phyloP scores from a whole-genome alignment of 139 green algal species.

The Volvox africanus region DNA sequence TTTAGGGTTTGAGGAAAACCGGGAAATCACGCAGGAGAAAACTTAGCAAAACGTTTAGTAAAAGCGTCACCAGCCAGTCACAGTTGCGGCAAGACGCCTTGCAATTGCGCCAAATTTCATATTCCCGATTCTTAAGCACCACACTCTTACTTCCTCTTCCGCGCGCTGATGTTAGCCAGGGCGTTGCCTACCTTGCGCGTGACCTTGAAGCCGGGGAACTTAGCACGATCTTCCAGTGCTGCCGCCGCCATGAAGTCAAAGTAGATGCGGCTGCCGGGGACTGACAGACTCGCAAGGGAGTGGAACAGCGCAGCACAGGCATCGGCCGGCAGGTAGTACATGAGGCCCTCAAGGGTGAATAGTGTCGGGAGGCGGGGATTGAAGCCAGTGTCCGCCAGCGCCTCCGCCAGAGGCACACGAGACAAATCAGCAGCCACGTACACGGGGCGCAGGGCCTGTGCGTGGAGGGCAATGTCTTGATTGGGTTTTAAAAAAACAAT shows the following conservation, averaged over 20 bases:
- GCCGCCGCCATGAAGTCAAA: slow-evolving; percentile 79
- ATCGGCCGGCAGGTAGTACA: slow-evolving; percentile 76
- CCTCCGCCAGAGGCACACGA: slow-evolving; percentile 56
- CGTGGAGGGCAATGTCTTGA: too few species aligned
- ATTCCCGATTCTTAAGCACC: too few species aligned
- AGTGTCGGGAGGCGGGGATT: slow-evolving; percentile 63
- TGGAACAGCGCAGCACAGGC: slow-evolving; percentile 62
- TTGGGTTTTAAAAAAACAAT: too few species aligned
- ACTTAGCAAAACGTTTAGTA: too few species aligned
- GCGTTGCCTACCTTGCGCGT: slow-evolving; percentile 54
- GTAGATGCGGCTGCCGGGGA: slow-evolving; percentile 58
- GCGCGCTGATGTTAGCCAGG: too few species aligned
- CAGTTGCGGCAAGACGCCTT: too few species aligned
- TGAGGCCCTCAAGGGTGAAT: slow-evolving; percentile 79
- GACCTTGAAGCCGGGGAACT: slow-evolving; percentile 59
- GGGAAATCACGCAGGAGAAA: too few species aligned
- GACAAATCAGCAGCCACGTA: slow-evolving; percentile 77
- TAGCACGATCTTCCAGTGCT: slow-evolving; percentile 54
- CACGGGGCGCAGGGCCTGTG: slow-evolving; percentile 51
- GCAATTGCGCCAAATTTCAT: too few species aligned
- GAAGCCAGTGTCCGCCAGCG: slow-evolving; percentile 68
- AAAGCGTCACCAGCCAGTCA: too few species aligned
- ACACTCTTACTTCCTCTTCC: too few species aligned
- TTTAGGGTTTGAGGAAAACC: too few species aligned
- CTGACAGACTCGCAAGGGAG: slow-evolving; percentile 53